A percentile compares a stretch with the other conserved stretches of the same genome.
These are phyloP conservation scores for Saturnispora saitoi DNA, from an alignment of 805 yeast genomes.

Conservation along the genomic window DNA sequence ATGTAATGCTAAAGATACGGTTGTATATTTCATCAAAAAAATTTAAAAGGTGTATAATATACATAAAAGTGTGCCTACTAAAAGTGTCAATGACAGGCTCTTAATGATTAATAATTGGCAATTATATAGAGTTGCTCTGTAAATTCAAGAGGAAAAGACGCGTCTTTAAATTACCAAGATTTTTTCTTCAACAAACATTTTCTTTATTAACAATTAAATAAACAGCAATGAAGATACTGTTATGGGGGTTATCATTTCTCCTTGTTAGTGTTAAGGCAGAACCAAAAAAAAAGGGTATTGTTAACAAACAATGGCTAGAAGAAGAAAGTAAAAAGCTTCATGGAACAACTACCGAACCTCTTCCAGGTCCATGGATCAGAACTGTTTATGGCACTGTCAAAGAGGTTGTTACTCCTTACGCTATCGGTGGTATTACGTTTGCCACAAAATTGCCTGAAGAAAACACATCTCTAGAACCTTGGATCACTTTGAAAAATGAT, in stretches of 20 bases:
- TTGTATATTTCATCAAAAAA: no score
- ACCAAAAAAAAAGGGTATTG: slow-evolving; percentile 20
- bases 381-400: slow-evolving; percentile 48
- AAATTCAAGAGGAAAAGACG: no score
- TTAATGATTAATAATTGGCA: no score
- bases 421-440: slow-evolving; percentile 55
- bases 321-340: slow-evolving; percentile 15
- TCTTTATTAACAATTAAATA: neutral
- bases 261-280: neutral
- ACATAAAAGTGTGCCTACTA: no score
- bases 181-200: neutral
- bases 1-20: no score
- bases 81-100: no score
- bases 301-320: slow-evolving; percentile 21
- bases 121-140: no score
- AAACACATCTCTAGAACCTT: slow-evolving; percentile 51
- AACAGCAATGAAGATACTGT: neutral
- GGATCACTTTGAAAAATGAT: slow-evolving; percentile 70
- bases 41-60: no score
- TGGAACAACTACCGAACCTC: slow-evolving; percentile 13
- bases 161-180: neutral
- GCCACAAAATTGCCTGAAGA: slow-evolving; percentile 61
- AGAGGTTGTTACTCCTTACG: slow-evolving; percentile 59
- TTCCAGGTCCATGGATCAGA: slow-evolving; percentile 61
- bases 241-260: neutral